phyloP scores from a whole-genome alignment of 305 asterid genomes.

The Nicotiana rustica region DNA sequence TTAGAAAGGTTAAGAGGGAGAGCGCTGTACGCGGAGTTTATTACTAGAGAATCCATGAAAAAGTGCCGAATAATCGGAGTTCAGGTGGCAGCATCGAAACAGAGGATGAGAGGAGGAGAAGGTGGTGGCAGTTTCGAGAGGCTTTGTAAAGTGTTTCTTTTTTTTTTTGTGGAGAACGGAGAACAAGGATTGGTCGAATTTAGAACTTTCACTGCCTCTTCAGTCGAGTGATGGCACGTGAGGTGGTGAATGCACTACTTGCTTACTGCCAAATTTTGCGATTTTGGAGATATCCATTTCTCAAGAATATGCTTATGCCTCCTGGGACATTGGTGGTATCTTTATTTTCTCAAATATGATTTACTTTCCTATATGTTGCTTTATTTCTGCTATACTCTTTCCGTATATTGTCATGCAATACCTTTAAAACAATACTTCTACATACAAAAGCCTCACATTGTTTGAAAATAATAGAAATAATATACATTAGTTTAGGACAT shows the following conservation, averaged over 20 bases:
- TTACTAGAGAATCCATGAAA: conserved; percentile 57
- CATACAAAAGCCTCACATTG: too few species aligned
- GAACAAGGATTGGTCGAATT: conserved; percentile 13
- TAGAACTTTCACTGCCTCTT: neutral
- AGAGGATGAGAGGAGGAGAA: conserved; percentile 9
- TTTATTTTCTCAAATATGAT: too few species aligned
- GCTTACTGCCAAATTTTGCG: neutral
- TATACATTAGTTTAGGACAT: too few species aligned
- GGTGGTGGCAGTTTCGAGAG: conserved; percentile 31
- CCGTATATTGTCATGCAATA: too few species aligned
- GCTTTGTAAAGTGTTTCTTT: neutral
- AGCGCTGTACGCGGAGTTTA: conserved; percentile 46
- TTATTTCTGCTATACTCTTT: too few species aligned
- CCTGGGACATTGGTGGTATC: neutral
- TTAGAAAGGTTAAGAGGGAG: conserved; percentile 41
- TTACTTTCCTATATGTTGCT: too few species aligned
- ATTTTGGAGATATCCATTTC: neutral
- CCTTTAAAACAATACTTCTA: too few species aligned
- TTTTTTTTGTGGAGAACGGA: conserved; percentile 29
- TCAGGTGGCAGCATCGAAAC: conserved; percentile 48
- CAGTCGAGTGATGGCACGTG: conserved; percentile 15
- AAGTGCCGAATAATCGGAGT: conserved; percentile 33
- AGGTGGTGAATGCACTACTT: conserved; percentile 23
- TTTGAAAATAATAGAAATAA: too few species aligned
- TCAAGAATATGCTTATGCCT: conserved; percentile 30